Conservation (phyloP, 2,329 filamentous ascomycete species). For the Drechslerella dactyloides region DNA sequence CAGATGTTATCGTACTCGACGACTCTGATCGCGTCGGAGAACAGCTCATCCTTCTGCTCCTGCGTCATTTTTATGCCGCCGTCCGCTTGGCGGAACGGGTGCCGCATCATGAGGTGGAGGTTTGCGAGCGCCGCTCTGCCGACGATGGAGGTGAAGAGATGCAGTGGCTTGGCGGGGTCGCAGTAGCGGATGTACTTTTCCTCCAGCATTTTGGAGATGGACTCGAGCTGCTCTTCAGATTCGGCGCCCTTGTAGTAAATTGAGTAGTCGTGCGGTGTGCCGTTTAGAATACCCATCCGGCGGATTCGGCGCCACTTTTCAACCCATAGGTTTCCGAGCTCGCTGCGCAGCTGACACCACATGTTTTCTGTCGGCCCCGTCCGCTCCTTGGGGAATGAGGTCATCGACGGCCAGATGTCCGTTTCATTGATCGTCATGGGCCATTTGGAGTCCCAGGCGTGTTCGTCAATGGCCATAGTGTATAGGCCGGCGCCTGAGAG, state of each 20-base stretch:
- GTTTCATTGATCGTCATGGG: slow-evolving; percentile 29
- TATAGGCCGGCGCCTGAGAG: slow-evolving; percentile 63
- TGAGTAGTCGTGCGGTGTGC: slow-evolving; percentile 43
- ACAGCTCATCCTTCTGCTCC: slow-evolving; percentile 55
- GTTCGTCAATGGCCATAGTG: slow-evolving; percentile 56
- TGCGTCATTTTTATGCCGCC: slow-evolving; percentile 53
- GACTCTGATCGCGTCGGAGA: slow-evolving; percentile 58
- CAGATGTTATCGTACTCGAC: slow-evolving; percentile 57
- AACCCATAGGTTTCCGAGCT: slow-evolving; percentile 59
- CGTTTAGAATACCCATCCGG: slow-evolving; percentile 16
- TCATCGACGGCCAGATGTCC: slow-evolving; percentile 47
- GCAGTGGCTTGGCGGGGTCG: slow-evolving; percentile 59
- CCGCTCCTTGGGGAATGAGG: slow-evolving; percentile 21
- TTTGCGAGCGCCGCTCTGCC: slow-evolving; percentile 55
- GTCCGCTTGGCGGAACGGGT: slow-evolving; percentile 54
- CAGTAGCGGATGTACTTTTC: slow-evolving; percentile 61
- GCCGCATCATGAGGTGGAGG: slow-evolving; percentile 56
- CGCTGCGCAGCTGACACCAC: slow-evolving; percentile 60
- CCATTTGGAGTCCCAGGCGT: slow-evolving; percentile 44
- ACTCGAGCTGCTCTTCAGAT: slow-evolving; percentile 57
- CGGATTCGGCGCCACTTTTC: slow-evolving; percentile 33
- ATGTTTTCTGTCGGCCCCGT: slow-evolving; percentile 55
- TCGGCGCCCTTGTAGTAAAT: slow-evolving; percentile 53
- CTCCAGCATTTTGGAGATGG: slow-evolving; percentile 60
- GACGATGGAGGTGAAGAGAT: slow-evolving; percentile 56